phyloP scores from a whole-genome alignment of 371 early-diverging fungal genomes.

The Chytridiales sp. region DNA sequence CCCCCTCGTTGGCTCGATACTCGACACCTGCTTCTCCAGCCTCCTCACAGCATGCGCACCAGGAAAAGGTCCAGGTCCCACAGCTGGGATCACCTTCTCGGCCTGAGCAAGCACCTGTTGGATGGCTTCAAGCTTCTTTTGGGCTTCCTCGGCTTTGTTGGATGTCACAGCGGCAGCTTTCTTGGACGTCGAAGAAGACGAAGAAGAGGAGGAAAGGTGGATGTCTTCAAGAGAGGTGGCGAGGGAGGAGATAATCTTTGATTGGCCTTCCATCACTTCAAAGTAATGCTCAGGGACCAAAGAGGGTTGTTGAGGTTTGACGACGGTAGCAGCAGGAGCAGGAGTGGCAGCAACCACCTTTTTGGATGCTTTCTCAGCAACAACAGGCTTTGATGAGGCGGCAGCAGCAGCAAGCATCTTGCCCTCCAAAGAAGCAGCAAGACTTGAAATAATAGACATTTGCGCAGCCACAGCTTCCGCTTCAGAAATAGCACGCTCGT shows the following conservation, averaged over 20 bases:
- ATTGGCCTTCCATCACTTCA: background rate
- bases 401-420: background rate
- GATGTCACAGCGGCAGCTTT: too few species aligned
- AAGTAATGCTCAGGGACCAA: background rate
- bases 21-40: too few species aligned
- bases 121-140: too few species aligned
- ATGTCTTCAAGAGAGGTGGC: background rate
- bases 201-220: too few species aligned
- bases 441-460: background rate
- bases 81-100: too few species aligned
- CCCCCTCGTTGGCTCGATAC: too few species aligned
- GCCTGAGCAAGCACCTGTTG: too few species aligned
- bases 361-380: background rate
- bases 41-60: too few species aligned
- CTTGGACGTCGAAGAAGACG: too few species aligned
- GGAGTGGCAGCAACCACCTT: background rate
- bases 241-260: background rate
- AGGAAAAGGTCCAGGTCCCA: too few species aligned
- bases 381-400: too few species aligned
- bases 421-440: background rate
- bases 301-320: background rate
- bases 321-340: slow-evolving; percentile 2
- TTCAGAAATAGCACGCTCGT: background rate
- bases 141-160: too few species aligned
- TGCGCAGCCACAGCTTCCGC: background rate